Evolutionary conservation across 441 rosid genomes (phyloP), one percentile per base, ranked within the genome.

Genomic region (Euphorbia schlechtendalii): DNA sequence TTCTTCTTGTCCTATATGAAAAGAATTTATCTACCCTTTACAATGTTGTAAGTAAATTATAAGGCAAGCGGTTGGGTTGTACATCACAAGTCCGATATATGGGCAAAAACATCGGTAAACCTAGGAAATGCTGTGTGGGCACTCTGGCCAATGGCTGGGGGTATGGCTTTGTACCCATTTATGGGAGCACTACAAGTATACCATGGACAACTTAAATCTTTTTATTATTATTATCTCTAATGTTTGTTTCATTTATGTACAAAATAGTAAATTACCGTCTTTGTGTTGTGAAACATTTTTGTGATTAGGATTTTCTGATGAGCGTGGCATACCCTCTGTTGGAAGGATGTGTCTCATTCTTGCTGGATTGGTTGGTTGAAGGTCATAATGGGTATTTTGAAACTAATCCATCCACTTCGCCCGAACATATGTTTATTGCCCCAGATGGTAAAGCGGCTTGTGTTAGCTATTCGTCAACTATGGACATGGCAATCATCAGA

Each of bases 321-420:
- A 83, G 67, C 46, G 81, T 78, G 77, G 97, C 86, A 55, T 90
- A 90, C 66, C 90, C 96, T 69, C 76, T 93, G 69, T 76, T 90
- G 80, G 93, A 90, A 84, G 96, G 99, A 65, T 93, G 99, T 67
- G 65, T 77, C 0, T 40, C 69, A 36, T 90, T 93, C 82, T 78
- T 93, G 78, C 75, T 93, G 80, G 96, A 90, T 77, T 93, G 99
- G 97, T 76, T 93, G 73, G 77, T 93, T 69, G 86, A 93, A 77
- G 96, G 93, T n/a, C 78, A 59, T 59, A 85, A 77, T 17, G 88
- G 87, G 53, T 87, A 77, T 81, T 78, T 90, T 30, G 92, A 79
- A 76, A 93, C 99, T 64, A 93, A 84, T 71, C 99, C 97, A 66
- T 90, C 99, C 20, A 93, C 99, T 65, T 93, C 97, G 68, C 99